Evolutionary conservation across 2,329 filamentous ascomycete species (phyloP).

Genomic region (Sclerotinia nivalis): DNA sequence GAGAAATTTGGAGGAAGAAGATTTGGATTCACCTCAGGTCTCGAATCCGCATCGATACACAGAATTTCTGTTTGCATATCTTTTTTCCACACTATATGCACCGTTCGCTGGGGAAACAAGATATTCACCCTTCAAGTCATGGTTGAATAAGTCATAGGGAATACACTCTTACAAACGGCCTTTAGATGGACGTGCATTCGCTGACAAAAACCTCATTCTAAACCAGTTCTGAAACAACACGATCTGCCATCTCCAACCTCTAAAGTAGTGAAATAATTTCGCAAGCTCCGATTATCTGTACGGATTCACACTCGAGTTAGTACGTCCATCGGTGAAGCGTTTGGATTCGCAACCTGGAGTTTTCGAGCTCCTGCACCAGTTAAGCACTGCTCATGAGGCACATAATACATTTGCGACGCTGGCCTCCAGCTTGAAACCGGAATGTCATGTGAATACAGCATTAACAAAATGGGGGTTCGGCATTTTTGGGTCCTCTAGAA

Average conservation of each 20-base stretch:
- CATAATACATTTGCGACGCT: not conserved
- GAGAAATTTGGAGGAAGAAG: not conserved
- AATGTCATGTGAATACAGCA: not conserved
- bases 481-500: constrained; percentile 2
- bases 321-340: too few species aligned
- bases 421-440: not conserved
- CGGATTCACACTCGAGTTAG: not conserved
- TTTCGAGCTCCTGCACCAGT: not conserved
- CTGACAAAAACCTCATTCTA: not conserved
- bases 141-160: not conserved
- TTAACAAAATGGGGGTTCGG: not conserved
- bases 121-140: not conserved
- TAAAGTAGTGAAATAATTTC: too few species aligned
- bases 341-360: too few species aligned
- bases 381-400: not conserved
- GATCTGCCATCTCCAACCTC: not conserved
- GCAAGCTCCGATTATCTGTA: not conserved
- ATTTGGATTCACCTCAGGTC: not conserved
- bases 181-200: not conserved
- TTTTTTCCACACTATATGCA: not conserved
- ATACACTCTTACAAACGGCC: not conserved
- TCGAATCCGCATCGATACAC: not conserved
- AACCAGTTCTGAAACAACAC: constrained; percentile 10
- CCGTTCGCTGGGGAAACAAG: not conserved
- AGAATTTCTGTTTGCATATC: not conserved